Conservation (phyloP, 2,329 filamentous ascomycete species). For the Pseudogymnoascus destructans region DNA sequence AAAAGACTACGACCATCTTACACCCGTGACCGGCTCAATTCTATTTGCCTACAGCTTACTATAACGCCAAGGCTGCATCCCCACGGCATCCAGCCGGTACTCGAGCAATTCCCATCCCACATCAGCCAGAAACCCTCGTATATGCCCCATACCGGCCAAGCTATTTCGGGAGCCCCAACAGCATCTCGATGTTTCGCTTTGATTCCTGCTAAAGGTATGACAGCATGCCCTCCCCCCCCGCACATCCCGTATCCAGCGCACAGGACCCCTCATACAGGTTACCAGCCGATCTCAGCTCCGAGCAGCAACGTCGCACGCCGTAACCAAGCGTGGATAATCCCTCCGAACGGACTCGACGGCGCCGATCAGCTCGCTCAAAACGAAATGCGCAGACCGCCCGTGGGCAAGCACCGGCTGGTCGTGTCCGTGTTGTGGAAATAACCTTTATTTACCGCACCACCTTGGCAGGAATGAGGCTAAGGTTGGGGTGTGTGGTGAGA, state of each 20-base stretch:
- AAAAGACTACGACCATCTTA: not conserved
- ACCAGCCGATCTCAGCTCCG: not conserved
- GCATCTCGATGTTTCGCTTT: not conserved
- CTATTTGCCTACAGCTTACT: constrained; percentile 1
- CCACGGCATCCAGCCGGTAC: not conserved
- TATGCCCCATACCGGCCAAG: not conserved
- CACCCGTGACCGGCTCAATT: not conserved
- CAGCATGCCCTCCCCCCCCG: not conserved
- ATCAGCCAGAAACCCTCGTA: not conserved
- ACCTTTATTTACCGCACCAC: not conserved
- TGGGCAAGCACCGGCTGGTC: not conserved
- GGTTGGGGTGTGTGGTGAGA: not conserved
- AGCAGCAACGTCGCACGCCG: not conserved
- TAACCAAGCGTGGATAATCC: not conserved
- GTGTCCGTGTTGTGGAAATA: constrained; percentile 3
- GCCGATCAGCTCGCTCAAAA: not conserved
- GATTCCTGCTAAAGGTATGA: not conserved
- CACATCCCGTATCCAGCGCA: not conserved
- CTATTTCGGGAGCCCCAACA: not conserved
- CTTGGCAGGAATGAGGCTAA: not conserved
- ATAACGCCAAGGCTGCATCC: not conserved
- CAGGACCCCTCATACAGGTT: not conserved
- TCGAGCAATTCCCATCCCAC: not conserved
- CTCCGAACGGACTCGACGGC: not conserved
- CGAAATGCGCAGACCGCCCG: not conserved